These are phyloP conservation scores for Lyophyllum shimeji DNA, from an alignment of 768 basidiomycete genomes.

Conservation along the genomic window DNA sequence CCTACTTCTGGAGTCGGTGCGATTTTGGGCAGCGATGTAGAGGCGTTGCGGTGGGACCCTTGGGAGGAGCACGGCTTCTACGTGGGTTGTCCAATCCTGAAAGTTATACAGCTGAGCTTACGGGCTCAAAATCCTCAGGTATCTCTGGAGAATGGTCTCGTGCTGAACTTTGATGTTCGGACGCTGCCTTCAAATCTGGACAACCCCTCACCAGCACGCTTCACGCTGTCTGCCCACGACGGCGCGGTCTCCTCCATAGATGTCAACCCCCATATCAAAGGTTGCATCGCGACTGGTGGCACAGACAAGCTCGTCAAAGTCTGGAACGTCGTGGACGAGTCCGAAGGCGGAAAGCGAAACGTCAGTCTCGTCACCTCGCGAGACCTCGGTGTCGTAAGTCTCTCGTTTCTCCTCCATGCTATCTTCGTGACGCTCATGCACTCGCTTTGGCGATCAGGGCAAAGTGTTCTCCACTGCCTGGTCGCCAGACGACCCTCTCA, in stretches of 20 bases:
- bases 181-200: constrained; percentile 72
- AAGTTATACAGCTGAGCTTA: neutral
- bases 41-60: constrained; percentile 93
- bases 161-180: constrained; percentile 90
- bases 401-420: neutral
- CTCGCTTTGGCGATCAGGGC: constrained; percentile 56
- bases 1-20: constrained; percentile 84
- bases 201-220: constrained; percentile 66
- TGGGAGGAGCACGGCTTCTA: constrained; percentile 89
- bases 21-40: constrained; percentile 87
- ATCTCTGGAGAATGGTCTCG: constrained; percentile 91
- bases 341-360: constrained; percentile 59
- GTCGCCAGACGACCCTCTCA: constrained; percentile 94
- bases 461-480: constrained; percentile 92
- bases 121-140: constrained; percentile 50
- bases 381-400: constrained; percentile 86
- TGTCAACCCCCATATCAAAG: constrained; percentile 85
- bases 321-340: constrained; percentile 84
- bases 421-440: neutral
- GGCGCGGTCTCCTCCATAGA: constrained; percentile 88
- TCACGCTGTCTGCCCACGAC: constrained; percentile 92
- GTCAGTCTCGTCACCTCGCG: constrained; percentile 85
- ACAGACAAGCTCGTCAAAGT: constrained; percentile 94
- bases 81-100: constrained; percentile 41
- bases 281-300: constrained; percentile 92